These are phyloP conservation scores for Pseudocercospora eumusae DNA, from an alignment of 2,329 filamentous ascomycete species.

Conservation along the genomic window DNA sequence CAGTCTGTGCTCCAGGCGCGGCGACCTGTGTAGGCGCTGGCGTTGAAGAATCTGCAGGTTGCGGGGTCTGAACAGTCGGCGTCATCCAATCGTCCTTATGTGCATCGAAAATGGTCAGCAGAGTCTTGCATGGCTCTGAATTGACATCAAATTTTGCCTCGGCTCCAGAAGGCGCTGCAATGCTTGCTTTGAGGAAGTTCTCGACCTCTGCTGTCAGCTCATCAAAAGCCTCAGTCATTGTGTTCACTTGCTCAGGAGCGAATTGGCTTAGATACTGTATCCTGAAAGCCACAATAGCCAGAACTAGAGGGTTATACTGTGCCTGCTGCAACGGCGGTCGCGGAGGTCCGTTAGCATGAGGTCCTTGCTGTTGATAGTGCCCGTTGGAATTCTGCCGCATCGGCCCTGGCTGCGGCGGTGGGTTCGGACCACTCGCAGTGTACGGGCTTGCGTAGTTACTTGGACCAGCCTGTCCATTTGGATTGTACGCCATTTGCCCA, in stretches of 20 bases:
- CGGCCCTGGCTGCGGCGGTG: constrained; percentile 10
- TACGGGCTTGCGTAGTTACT: constrained; percentile 26
- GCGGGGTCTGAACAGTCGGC: neutral
- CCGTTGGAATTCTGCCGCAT: constrained; percentile 14
- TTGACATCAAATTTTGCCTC: constrained; percentile 9
- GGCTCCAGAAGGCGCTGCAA: neutral
- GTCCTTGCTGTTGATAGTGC: constrained; percentile 10
- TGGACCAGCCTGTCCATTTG: constrained; percentile 12
- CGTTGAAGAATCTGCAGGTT: constrained; percentile 6
- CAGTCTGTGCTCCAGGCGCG: neutral
- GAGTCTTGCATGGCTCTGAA: constrained; percentile 17
- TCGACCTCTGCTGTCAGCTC: neutral
- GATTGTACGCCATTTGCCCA: constrained; percentile 21
- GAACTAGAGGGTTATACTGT: neutral
- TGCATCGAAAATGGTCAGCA: constrained; percentile 14
- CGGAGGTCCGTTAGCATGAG: constrained; percentile 15
- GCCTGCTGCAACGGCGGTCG: constrained; percentile 21
- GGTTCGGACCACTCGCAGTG: constrained; percentile 12
- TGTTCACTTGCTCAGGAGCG: neutral
- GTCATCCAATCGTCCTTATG: constrained; percentile 1
- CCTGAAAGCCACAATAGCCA: neutral
- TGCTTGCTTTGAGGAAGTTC: constrained; percentile 1
- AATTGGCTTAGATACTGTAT: neutral
- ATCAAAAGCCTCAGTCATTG: neutral
- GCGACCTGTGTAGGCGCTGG: neutral